Evolutionary conservation across 2,329 filamentous ascomycete species (phyloP).

Genomic region (Coniochaeta sp.): DNA sequence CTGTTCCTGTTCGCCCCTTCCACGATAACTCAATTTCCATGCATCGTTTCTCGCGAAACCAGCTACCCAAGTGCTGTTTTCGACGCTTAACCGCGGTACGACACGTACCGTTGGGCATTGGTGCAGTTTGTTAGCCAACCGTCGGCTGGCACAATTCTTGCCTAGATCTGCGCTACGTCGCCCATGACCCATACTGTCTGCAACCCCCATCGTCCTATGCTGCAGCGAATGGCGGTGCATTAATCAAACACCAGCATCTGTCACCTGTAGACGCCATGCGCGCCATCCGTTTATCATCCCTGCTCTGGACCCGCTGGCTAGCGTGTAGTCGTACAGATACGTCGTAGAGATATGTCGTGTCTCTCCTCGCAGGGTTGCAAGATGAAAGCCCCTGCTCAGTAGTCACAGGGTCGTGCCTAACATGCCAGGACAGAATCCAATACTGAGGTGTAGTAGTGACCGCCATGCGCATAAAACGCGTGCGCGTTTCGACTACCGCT

Average conservation of each 20-base stretch:
- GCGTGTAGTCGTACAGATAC: slow-evolving; percentile 45
- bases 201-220: slow-evolving; percentile 50
- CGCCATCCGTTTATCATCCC: slow-evolving; percentile 46
- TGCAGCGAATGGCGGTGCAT: slow-evolving; percentile 52
- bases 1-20: too few species aligned
- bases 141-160: slow-evolving; percentile 25
- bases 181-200: slow-evolving; percentile 34
- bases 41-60: slow-evolving; percentile 19
- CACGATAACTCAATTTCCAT: too few species aligned
- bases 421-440: slow-evolving; percentile 43
- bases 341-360: slow-evolving; percentile 49
- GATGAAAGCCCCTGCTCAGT: slow-evolving; percentile 33
- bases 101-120: slow-evolving; percentile 26
- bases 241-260: slow-evolving; percentile 52
- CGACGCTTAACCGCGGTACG: slow-evolving; percentile 36
- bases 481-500: slow-evolving; percentile 35
- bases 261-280: slow-evolving; percentile 45
- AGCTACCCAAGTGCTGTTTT: slow-evolving; percentile 22
- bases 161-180: slow-evolving; percentile 24
- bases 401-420: slow-evolving; percentile 38
- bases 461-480: slow-evolving; percentile 47
- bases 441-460: slow-evolving; percentile 45
- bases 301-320: slow-evolving; percentile 23
- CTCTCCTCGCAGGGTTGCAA: slow-evolving; percentile 28
- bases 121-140: slow-evolving; percentile 8